Evolutionary conservation across 2,329 filamentous ascomycete species (phyloP), one percentile per base, ranked within the genome.

Genomic region (Didymella keratinophila): DNA sequence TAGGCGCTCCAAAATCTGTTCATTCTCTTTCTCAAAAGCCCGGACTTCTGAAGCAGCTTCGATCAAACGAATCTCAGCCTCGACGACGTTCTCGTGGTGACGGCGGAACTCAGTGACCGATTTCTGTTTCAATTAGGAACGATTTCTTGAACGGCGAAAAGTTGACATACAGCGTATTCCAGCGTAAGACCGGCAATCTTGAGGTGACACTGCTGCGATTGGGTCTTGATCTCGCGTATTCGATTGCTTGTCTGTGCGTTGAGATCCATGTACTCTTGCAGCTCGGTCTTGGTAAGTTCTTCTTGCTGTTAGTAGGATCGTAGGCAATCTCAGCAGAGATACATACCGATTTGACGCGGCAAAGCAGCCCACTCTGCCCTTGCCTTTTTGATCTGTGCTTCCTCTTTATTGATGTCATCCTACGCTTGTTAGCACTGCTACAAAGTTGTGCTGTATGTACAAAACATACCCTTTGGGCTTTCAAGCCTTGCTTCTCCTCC

Each of bases 1-100:
- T 69, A 54, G 77, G 74, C 27, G 81, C 74, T 65, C 41, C 1
- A 68, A 25, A 12, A 76, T 68, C 1, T 65, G 36, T 49, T 60
- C 28, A 52, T 92, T 92, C 57, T 88, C 87, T 16, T 80, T 79
- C 67, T 86, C 85, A n/a, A 97, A 81, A 6, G 85, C 85, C 43
- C 86, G 82, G 2, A 90, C 76, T 69, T 99, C 95, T 0, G 93
- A 97, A n/a, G 82, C 76, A 1, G 92, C 93, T 79, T 99, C 95
- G 28, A 96, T 84, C 0, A 85, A 79, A 60, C 87, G 83, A 43
- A 97, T 82, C 65, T 91, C 85, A 2, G 86, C 87, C 67, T 93
- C 87, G 16, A 93, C 76, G 11, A 92, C 78, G 14, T 84, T 83
- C 44, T 88, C 82, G 51, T 90, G 86, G 6, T 86, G 82, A 47